Evolutionary conservation across 768 basidiomycete species (phyloP).

Genomic region (Leccinum arenicola): DNA sequence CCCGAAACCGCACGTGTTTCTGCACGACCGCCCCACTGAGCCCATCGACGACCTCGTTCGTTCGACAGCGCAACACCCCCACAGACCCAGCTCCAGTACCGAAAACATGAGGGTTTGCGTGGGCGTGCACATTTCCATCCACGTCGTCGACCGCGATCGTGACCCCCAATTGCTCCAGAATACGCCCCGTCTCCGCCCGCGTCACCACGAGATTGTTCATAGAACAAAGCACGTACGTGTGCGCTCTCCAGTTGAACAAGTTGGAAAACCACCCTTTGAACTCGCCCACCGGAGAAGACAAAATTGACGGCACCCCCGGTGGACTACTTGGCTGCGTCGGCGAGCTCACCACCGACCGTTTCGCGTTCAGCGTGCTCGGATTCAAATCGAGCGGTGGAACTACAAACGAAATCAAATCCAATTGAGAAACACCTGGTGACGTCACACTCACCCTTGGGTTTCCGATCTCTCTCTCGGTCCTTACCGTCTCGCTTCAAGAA

Average conservation of each 20-base stretch:
- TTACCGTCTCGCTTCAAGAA: constrained; percentile 33
- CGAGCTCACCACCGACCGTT: constrained; percentile 49
- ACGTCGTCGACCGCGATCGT: constrained; percentile 55
- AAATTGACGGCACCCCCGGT: constrained; percentile 37
- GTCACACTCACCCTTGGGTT: constrained; percentile 45
- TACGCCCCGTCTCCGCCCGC: constrained; percentile 56
- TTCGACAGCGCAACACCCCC: constrained; percentile 46
- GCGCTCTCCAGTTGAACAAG: constrained; percentile 87
- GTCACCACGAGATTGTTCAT: constrained; percentile 55
- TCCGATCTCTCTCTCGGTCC: constrained; percentile 50
- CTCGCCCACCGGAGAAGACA: constrained; percentile 76
- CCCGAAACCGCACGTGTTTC: constrained; percentile 79
- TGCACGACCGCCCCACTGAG: constrained; percentile 41
- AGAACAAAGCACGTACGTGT: constrained; percentile 55
- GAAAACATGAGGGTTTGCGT: background rate
- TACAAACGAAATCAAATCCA: constrained; percentile 26
- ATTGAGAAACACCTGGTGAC: background rate
- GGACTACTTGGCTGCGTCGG: constrained; percentile 43
- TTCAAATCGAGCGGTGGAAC: constrained; percentile 58
- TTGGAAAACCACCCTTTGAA: constrained; percentile 95
- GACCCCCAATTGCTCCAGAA: constrained; percentile 67
- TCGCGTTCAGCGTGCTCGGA: constrained; percentile 37
- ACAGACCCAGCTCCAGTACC: constrained; percentile 17
- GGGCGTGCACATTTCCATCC: constrained; percentile 28
- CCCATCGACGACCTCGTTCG: constrained; percentile 47